Percentiles rank a stretch among this genome's conserved stretches.
phyloP scores from a whole-genome alignment of 148 eudicot species.

The Mesembryanthemum crystallinum region DNA sequence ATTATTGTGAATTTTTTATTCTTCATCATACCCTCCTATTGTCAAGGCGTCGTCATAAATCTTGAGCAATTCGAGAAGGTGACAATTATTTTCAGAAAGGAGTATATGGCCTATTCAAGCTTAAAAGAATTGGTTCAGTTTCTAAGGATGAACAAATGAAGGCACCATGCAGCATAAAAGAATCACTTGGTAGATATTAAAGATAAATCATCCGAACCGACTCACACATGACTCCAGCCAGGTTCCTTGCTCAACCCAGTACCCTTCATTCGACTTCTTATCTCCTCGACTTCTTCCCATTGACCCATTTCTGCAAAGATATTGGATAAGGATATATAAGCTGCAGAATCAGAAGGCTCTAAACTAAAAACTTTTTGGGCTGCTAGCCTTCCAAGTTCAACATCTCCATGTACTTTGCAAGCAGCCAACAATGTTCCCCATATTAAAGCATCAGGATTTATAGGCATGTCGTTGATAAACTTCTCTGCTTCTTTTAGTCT shows the following conservation, averaged over 20 bases:
- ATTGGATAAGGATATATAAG: conserved; percentile 62
- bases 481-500: conserved; percentile 66
- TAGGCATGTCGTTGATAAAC: conserved; percentile 63
- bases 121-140: too few species aligned
- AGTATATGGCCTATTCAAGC: too few species aligned
- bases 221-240: conserved; percentile 73
- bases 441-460: conserved; percentile 54
- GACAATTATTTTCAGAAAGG: too few species aligned
- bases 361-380: conserved; percentile 62
- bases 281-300: conserved; percentile 68
- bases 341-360: conserved; percentile 59
- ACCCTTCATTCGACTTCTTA: conserved; percentile 56
- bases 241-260: conserved; percentile 60
- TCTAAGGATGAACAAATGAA: too few species aligned
- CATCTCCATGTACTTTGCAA: conserved; percentile 79
- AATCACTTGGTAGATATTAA: too few species aligned
- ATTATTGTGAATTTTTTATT: too few species aligned
- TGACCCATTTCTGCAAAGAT: conserved; percentile 70
- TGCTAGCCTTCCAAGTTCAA: conserved; percentile 60
- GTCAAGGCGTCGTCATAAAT: too few species aligned
- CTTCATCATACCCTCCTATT: too few species aligned
- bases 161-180: too few species aligned
- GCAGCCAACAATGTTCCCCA: conserved; percentile 84
- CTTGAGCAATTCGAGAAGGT: too few species aligned
- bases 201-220: too few species aligned